These are phyloP conservation scores for Colletotrichum costaricense DNA, from an alignment of 2,329 filamentous ascomycete species.

Conservation along the genomic window DNA sequence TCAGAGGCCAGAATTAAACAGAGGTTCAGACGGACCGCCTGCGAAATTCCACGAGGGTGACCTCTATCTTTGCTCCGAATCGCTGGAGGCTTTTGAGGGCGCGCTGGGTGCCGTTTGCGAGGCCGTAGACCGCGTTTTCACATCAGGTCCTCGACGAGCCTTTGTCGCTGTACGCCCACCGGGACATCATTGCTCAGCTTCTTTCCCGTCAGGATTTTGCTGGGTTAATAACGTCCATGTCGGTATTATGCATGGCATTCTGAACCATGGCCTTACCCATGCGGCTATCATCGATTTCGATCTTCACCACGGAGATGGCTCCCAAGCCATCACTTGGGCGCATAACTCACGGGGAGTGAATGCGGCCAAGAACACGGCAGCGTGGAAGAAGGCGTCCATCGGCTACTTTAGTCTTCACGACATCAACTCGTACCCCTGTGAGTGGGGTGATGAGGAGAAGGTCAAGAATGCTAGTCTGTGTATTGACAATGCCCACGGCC, in stretches of 20 bases:
- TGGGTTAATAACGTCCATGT: slow-evolving; percentile 99
- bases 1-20: slow-evolving; percentile 72
- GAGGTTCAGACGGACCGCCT: slow-evolving; percentile 55
- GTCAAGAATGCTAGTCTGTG: slow-evolving; percentile 94
- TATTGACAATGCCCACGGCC: slow-evolving; percentile 92
- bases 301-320: slow-evolving; percentile 94
- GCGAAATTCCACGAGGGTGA: slow-evolving; percentile 86
- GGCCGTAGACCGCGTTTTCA: slow-evolving; percentile 87
- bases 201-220: slow-evolving; percentile 93
- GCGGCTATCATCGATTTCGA: slow-evolving; percentile 95
- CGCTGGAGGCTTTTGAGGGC: slow-evolving; percentile 87
- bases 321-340: slow-evolving; percentile 91
- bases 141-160: slow-evolving; percentile 74
- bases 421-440: slow-evolving; percentile 98
- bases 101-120: slow-evolving; percentile 94
- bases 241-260: slow-evolving; percentile 89
- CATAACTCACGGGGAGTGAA: slow-evolving; percentile 79
- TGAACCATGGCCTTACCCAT: slow-evolving; percentile 88
- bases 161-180: slow-evolving; percentile 95
- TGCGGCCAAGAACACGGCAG: slow-evolving; percentile 76
- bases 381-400: slow-evolving; percentile 86
- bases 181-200: slow-evolving; percentile 93
- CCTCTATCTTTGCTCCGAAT: slow-evolving; percentile 89
- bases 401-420: slow-evolving; percentile 98
- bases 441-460: slow-evolving; percentile 92